Evolutionary conservation across 2,329 filamentous ascomycete genomes (phyloP), one percentile per base, ranked within the genome.

Genomic region (Ascochyta koolunga): DNA sequence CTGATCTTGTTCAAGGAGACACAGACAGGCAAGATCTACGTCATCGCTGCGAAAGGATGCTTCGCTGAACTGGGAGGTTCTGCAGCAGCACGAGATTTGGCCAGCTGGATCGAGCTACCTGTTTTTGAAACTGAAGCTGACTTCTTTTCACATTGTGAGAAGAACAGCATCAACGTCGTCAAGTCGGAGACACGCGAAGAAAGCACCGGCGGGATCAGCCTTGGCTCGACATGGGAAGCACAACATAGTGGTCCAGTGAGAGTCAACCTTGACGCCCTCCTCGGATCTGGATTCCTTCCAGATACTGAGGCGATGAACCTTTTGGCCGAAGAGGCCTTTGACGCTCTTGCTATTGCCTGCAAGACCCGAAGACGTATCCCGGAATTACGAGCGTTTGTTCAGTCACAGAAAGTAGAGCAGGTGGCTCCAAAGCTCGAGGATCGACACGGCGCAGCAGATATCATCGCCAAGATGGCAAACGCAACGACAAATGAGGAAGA

Each of bases 31-130:
- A 58, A 56, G 5, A 44, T 74, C 2, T 68, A 62, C 35, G 51
- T 71, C 4, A 64, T 73, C 25, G 68, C 68, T 16, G 68, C 59
- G 2, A 74, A 73, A 52, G 70, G 71, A 10, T 67, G 64, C 44
- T 74, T 73, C 43, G 53, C 57, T 5, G 31, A 61, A 2, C 39
- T 71, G 15, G 56, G 52, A n/a, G 42, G 53, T 24, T 59, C 61
- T 19, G 44, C 56, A 29, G 47, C 50, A 4, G 52, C 56, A 35
- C 57, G 58, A 16, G 61, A 67, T 24, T 58, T 69, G 21, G 36
- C 46, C 10, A 62, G 41, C 27, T 72, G 69, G 69, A 50, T 40
- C 4, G 54, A 58, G 2, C 35, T 70, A 22, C 59, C 54, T 15
- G 25, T 44, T 8, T 64, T 70, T 24, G 35, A 18, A 9, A 47